Base-by-base conservation (phyloP, 768 basidiomycete species). In the Hypholoma sublateritium region DNA sequence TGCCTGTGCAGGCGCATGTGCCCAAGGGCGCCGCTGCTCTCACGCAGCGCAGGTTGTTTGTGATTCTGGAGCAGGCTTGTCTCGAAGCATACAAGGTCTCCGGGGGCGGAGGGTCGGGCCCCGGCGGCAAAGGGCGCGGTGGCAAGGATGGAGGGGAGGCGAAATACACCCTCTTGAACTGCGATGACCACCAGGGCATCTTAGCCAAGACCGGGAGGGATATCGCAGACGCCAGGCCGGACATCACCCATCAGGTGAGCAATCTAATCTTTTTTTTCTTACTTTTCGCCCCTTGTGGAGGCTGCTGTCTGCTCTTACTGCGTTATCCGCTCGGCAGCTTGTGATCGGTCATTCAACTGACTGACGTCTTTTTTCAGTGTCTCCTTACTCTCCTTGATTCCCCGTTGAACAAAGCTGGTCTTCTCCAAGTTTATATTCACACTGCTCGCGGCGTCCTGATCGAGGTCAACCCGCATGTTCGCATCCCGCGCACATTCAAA, bases 131-230 rank as follows among this genome's bases (percentile, higher is more conserved):
- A 79, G 70, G 82, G 69, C 70, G 84, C 77, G 66, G 77, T 35
- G 70, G 79, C 48, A 82, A 84, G 59, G 83, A 80, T 56, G 86
- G 86, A 56, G 80, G 80, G 22, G 95, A 96, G 57, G 93, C 92
- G 57, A 98, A 98, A 74, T 98, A 98, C 73, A 95, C 95, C 8
- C 76, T 99, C 57, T 74, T 99, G 62, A 99, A 99, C 74, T 98
- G 97, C 72, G 97, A 98, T 70, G 97, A 98, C 64, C 97, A 98
- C 74, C 97, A 99, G 71, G 96, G 96, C 54, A 97, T 99, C 63
- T 79, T 99, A 59, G 96, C 97, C 4, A 98, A 97, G 74, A 97
- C 94, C 0, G 94, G 95, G 14, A 83, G 96, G 69, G 97, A 99
- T 74, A 98, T 98, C 59, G 97, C 97, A 14, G 95, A 98, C 74